These are phyloP conservation scores for Umbelopsis sp. DNA, from an alignment of 371 early-diverging fungal genomes.

Conservation along the genomic window DNA sequence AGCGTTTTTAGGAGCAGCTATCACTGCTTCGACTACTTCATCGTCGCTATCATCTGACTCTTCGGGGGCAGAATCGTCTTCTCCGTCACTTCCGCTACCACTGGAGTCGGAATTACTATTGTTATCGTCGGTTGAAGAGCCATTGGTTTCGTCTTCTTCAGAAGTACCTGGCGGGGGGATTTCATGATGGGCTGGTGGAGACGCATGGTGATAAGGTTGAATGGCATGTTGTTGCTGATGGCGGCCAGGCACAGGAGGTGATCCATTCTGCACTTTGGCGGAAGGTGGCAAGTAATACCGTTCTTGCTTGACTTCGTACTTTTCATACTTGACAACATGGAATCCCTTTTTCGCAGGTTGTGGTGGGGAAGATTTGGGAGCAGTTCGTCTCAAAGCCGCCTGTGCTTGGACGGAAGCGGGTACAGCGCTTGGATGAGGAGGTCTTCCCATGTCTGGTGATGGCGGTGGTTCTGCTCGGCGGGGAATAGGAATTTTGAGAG, in stretches of 20 bases:
- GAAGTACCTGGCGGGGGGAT: neutral
- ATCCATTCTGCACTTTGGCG: neutral
- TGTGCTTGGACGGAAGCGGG: slow-evolving; percentile 9
- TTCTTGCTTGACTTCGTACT: slow-evolving; percentile 11
- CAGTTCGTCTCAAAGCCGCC: slow-evolving; percentile 10
- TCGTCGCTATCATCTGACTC: neutral
- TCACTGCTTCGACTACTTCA: neutral
- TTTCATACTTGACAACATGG: slow-evolving; percentile 7
- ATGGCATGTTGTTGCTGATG: neutral
- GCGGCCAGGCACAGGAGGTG: neutral
- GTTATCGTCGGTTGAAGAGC: neutral
- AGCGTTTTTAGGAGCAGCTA: neutral
- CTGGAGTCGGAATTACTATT: neutral
- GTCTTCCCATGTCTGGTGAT: slow-evolving; percentile 9
- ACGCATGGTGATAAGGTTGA: neutral
- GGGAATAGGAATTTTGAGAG: slow-evolving; percentile 29
- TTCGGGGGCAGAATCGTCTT: slow-evolving; percentile 5
- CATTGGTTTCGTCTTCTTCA: neutral
- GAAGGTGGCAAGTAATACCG: slow-evolving; percentile 4
- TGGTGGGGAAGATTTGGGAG: neutral
- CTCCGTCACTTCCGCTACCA: neutral
- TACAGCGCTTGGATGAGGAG: slow-evolving; percentile 15
- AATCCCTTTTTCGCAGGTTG: slow-evolving; percentile 1
- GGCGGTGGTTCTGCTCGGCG: slow-evolving; percentile 24
- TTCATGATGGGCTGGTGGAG: neutral